Conservation (phyloP, 495 filamentous ascomycete genomes). For the Talaromyces liani region DNA sequence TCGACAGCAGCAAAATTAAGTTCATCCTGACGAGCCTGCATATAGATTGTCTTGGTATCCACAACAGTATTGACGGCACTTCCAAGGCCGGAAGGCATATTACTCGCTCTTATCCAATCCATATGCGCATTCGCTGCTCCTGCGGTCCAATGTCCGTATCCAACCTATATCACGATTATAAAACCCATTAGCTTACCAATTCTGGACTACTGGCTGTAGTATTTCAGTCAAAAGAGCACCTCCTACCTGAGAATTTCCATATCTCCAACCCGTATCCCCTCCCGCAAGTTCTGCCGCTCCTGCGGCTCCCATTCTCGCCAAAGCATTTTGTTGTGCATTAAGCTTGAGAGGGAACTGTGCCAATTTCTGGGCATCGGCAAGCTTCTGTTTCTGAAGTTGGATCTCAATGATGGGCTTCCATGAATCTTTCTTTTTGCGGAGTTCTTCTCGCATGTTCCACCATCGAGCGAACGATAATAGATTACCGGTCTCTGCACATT, state of each 20-base stretch:
- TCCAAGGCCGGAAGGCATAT: background rate
- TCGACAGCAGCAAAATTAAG: background rate
- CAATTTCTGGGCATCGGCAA: background rate
- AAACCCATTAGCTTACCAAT: background rate
- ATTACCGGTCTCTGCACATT: background rate
- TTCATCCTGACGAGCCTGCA: background rate
- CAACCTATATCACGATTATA: background rate
- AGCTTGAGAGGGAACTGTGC: background rate
- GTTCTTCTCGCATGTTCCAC: background rate
- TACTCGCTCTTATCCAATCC: background rate
- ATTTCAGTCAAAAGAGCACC: background rate
- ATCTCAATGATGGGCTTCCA: background rate
- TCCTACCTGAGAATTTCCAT: background rate
- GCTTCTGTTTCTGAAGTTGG: background rate
- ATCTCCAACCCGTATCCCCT: background rate
- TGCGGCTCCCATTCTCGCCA: background rate
- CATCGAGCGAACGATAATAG: background rate
- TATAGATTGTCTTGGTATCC: background rate
- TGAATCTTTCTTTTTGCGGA: background rate
- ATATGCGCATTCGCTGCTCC: background rate
- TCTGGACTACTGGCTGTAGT: background rate
- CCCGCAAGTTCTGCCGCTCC: background rate
- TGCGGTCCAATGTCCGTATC: background rate
- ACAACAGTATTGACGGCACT: background rate
- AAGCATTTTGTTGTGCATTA: background rate